Evolutionary conservation across 2,329 filamentous ascomycete species (phyloP).

Genomic region (Neonectria hederae): DNA sequence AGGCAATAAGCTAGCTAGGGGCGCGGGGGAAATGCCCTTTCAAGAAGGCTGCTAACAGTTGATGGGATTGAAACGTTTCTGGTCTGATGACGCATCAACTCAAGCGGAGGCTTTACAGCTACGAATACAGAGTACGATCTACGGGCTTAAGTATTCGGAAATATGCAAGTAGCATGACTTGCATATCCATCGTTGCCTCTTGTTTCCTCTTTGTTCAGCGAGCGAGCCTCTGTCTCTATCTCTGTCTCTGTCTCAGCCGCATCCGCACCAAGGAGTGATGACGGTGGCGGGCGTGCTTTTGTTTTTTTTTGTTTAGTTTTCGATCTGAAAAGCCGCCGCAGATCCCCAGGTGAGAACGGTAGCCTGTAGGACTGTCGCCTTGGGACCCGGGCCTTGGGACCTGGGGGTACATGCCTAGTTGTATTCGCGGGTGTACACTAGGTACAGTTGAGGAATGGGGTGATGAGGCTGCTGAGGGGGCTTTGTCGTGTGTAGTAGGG

Average conservation of each 20-base stretch:
- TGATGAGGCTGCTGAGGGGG: slow-evolving; percentile 29
- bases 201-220: neutral
- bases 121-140: too few species aligned
- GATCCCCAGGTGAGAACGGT: slow-evolving; percentile 1
- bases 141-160: too few species aligned
- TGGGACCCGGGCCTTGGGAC: neutral
- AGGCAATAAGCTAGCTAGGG: neutral
- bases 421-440: neutral
- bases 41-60: neutral
- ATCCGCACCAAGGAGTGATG: neutral
- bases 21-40: neutral
- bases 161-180: neutral
- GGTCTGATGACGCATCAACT: neutral
- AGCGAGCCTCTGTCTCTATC: too few species aligned
- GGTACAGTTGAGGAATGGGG: too few species aligned
- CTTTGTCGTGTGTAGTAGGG: slow-evolving; percentile 37
- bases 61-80: neutral
- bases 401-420: slow-evolving; percentile 20
- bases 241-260: neutral
- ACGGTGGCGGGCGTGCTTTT: neutral
- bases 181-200: neutral
- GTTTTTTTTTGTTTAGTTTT: neutral
- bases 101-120: neutral
- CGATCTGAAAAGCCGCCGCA: neutral
- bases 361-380: slow-evolving; percentile 4